phyloP scores from a whole-genome alignment of 352 stramenopile genomes.

The Pythium myriotylum region DNA sequence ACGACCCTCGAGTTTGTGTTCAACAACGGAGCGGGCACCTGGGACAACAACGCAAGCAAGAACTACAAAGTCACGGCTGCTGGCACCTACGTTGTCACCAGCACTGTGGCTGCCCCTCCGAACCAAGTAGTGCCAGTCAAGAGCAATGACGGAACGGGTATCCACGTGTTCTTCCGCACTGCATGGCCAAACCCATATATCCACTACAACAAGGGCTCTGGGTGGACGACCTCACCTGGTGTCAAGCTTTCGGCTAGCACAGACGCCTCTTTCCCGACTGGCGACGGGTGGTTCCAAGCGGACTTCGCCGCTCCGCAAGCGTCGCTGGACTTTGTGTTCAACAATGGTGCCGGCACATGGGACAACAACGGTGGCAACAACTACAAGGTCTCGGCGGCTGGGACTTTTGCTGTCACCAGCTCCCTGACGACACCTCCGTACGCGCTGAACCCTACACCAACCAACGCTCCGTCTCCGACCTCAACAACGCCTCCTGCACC shows the following conservation, averaged over 20 bases:
- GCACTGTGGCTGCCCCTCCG: conserved; percentile 10
- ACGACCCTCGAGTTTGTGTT: conserved; percentile 39
- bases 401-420: conserved; percentile 32
- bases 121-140: conserved; percentile 27
- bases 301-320: conserved; percentile 25
- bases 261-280: conserved; percentile 37
- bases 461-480: not conserved
- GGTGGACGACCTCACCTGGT: conserved; percentile 38
- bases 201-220: conserved; percentile 44
- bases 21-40: conserved; percentile 40
- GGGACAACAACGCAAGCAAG: conserved; percentile 42
- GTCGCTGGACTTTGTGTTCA: conserved; percentile 42
- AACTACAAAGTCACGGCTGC: conserved; percentile 40
- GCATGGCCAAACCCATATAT: conserved; percentile 46
- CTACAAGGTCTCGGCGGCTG: conserved; percentile 35
- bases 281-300: conserved; percentile 46
- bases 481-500: conserved; percentile 1
- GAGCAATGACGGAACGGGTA: conserved; percentile 31
- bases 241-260: conserved; percentile 32
- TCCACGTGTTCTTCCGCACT: conserved; percentile 51
- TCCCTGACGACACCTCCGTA: conserved; percentile 14
- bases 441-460: not conserved
- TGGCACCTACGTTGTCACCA: conserved; percentile 34
- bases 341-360: conserved; percentile 42
- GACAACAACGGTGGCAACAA: conserved; percentile 45